Base-by-base conservation (phyloP, 2,329 filamentous ascomycete genomes). In the Ophiostoma pallidulum region DNA sequence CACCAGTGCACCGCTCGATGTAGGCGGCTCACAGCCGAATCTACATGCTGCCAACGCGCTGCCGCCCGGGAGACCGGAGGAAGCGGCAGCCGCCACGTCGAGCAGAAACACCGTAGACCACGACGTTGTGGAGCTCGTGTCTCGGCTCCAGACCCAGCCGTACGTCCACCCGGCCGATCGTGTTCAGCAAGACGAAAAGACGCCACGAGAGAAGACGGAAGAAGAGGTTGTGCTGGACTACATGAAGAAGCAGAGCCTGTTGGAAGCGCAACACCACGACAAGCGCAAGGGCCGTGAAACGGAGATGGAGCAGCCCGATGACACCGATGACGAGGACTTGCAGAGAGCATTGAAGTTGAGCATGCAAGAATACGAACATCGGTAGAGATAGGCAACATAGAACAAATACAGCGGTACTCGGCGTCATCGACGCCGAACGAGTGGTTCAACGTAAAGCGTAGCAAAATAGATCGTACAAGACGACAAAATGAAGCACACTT, bases 151-250 rank as follows among this genome's bases (percentile, higher is more conserved):
- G 24, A 5, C 6, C 24, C 24, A 28, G 24, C 24, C 6, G 24
- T 10, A 5, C 5, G 24, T 6, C 10, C 24, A 28, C 24, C 24
- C 5, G 24, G 24, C 24, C 5, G 24, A 28, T 28, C 24, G 10
- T 5, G 24, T 10, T 19, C 43, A 44, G 26, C 45, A 43, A 3
- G 32, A 20, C 12, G 44, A 53, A 32, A 24, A 44, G 16, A 39
- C 40, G 22, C 14, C 24, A 39, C 40, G 43, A 32, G 39, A 35
- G 24, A 45, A 45, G 58, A 76, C 72, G 0, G 84, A 89, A 58
- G 84, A 90, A 59, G 77, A 87, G 48, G 78, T 84, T 49, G 77
- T 89, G 8, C 62, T 90, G 60, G 83, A 88, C 57, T 88, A 86
- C 62, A 74, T 88, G 35, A 85, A 83, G 70, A 84, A 80, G 67